These are phyloP conservation scores for Mucuna pruriens DNA, from an alignment of 306 rosid species.

Conservation along the genomic window DNA sequence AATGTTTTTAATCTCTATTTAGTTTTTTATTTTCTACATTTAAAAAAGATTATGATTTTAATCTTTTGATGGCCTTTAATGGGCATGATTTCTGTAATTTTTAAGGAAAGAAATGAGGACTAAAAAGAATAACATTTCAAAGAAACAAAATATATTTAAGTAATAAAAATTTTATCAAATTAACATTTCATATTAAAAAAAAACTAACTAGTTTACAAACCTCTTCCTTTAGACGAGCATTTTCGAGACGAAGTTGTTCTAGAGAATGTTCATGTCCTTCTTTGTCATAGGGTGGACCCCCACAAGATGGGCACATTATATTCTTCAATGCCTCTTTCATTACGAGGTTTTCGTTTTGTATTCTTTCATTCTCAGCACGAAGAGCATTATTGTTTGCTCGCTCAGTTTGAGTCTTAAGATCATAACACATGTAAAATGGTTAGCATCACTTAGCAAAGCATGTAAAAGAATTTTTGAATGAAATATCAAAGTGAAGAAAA, in stretches of 20 bases:
- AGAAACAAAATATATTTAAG: not conserved
- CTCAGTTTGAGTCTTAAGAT: slow-evolving; percentile 53
- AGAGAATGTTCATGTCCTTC: slow-evolving; percentile 41
- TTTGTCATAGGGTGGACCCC: slow-evolving; percentile 55
- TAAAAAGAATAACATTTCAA: not conserved
- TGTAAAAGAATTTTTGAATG: not conserved
- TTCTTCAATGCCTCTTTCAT: slow-evolving; percentile 54
- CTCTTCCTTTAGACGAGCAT: slow-evolving; percentile 60
- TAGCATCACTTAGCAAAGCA: not conserved
- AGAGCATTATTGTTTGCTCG: slow-evolving; percentile 50
- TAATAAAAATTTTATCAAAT: not conserved
- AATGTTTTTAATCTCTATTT: not conserved
- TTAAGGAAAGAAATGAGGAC: not conserved
- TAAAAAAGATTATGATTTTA: too few relatives aligned
- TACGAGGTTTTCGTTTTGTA: slow-evolving; percentile 51
- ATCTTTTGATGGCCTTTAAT: not conserved
- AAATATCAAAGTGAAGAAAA: not conserved
- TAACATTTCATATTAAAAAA: not conserved
- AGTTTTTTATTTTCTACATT: too few relatives aligned
- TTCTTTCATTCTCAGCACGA: slow-evolving; percentile 58
- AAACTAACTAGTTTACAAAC: slow-evolving; percentile 34
- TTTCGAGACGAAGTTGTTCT: slow-evolving; percentile 48
- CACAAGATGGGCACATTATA: slow-evolving; percentile 60
- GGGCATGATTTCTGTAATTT: not conserved
- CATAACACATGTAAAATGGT: not conserved